These are phyloP conservation scores for Claviceps sp. DNA, from an alignment of 2,329 filamentous ascomycete genomes.

Conservation along the genomic window DNA sequence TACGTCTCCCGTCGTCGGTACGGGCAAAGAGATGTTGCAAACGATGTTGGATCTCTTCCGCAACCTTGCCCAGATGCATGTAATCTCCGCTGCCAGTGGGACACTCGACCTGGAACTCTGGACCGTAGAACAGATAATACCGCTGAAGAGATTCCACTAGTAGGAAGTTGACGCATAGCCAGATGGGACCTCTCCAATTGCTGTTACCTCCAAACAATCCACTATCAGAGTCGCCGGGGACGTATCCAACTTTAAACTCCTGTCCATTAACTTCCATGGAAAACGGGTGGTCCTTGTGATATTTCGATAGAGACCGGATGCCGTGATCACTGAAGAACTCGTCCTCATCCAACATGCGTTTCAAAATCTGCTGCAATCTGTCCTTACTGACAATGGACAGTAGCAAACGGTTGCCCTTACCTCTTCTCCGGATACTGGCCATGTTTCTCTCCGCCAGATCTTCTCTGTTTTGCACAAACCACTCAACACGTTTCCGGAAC, in stretches of 20 bases:
- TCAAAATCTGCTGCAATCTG: conserved; percentile 75
- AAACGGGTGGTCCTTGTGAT: conserved; percentile 78
- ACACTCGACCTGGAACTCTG: conserved; percentile 78
- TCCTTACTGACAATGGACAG: conserved; percentile 87
- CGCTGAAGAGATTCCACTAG: conserved; percentile 87
- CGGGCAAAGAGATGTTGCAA: conserved; percentile 83
- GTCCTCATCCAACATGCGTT: conserved; percentile 84
- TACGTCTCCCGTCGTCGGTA: conserved; percentile 72
- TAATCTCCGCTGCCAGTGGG: conserved; percentile 85
- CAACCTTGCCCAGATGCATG: conserved; percentile 91
- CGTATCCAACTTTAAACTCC: conserved; percentile 73
- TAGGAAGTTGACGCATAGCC: conserved; percentile 92
- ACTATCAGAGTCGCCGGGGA: conserved; percentile 92
- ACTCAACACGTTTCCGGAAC: conserved; percentile 86
- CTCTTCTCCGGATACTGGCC: conserved; percentile 79
- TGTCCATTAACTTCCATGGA: conserved; percentile 95
- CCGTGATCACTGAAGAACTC: conserved; percentile 87
- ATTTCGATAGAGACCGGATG: conserved; percentile 83
- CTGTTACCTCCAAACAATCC: conserved; percentile 93
- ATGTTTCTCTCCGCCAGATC: conserved; percentile 90
- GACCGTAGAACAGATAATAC: conserved; percentile 93
- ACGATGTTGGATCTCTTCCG: conserved; percentile 88
- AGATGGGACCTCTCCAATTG: conserved; percentile 93
- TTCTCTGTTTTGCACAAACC: conserved; percentile 80
- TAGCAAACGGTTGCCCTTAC: conserved; percentile 78